Percentiles rank a stretch among this genome's conserved stretches.
Conservation (phyloP, 148 eudicot species). For the Rhododendron williamsianum region DNA sequence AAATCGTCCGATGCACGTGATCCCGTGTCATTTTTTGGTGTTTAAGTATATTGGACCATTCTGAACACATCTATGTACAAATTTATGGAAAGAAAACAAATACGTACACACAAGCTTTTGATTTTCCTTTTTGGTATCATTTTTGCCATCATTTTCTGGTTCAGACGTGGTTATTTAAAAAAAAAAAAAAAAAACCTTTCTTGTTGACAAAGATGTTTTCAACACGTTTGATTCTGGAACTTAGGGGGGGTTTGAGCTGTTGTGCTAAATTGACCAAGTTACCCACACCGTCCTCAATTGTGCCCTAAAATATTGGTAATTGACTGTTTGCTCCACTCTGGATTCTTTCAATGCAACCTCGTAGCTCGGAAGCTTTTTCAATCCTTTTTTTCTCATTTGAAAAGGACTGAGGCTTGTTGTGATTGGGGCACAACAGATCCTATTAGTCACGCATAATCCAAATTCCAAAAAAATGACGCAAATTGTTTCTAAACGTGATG, state of each 20-base stretch:
- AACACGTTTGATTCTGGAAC: not conserved
- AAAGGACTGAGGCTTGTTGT: too few species aligned
- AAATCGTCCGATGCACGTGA: not conserved
- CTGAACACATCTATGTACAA: not conserved
- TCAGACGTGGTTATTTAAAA: too few species aligned
- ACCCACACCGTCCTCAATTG: not conserved
- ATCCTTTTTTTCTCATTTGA: not conserved
- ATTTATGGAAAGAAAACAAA: not conserved
- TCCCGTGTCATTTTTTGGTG: not conserved
- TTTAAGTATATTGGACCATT: not conserved
- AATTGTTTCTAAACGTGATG: too few species aligned
- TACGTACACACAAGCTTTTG: not conserved
- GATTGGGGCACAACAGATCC: too few species aligned
- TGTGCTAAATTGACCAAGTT: not conserved
- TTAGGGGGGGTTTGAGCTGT: not conserved
- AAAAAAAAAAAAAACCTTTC: not conserved
- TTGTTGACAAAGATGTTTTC: not conserved
- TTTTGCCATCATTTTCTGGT: not conserved
- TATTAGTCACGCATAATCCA: too few species aligned
- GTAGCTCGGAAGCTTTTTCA: not conserved
- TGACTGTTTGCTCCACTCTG: not conserved
- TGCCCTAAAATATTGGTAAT: not conserved
- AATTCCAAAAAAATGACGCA: too few species aligned
- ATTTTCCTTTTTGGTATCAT: not conserved
- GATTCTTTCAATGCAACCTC: not conserved